These are phyloP conservation scores for Drechslerella dactyloides DNA, from an alignment of 2,329 filamentous ascomycete species.

Conservation along the genomic window DNA sequence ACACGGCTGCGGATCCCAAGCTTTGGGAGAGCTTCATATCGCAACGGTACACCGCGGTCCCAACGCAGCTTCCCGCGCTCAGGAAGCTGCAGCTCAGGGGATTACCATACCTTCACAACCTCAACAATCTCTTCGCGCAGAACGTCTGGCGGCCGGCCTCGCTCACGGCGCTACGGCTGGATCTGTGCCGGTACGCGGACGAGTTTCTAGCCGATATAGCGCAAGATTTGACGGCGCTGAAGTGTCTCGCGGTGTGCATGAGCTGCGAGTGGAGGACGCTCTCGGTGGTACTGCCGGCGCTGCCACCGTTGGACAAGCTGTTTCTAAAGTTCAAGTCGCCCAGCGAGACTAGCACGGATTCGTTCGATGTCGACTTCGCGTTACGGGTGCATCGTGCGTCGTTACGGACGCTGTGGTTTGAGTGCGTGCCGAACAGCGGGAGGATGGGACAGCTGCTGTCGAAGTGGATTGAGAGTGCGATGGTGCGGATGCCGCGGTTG, in stretches of 20 bases:
- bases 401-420: conserved; percentile 3
- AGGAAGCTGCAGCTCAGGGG: neutral
- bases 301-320: neutral
- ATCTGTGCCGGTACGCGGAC: neutral
- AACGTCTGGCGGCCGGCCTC: neutral
- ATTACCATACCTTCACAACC: neutral
- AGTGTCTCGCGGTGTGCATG: neutral
- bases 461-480: neutral
- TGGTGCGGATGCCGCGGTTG: neutral
- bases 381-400: neutral
- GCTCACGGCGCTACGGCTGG: neutral
- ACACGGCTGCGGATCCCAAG: neutral
- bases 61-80: neutral
- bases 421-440: neutral
- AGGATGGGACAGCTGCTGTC: neutral
- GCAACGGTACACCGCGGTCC: neutral
- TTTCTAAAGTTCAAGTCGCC: neutral
- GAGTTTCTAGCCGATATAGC: neutral
- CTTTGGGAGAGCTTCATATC: neutral
- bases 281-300: neutral
- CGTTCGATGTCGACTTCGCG: neutral
- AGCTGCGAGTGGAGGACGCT: neutral
- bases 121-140: neutral
- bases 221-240: neutral
- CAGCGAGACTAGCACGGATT: neutral